phyloP scores from a whole-genome alignment of 2,329 filamentous ascomycete species.

The Juglanconis sp. region DNA sequence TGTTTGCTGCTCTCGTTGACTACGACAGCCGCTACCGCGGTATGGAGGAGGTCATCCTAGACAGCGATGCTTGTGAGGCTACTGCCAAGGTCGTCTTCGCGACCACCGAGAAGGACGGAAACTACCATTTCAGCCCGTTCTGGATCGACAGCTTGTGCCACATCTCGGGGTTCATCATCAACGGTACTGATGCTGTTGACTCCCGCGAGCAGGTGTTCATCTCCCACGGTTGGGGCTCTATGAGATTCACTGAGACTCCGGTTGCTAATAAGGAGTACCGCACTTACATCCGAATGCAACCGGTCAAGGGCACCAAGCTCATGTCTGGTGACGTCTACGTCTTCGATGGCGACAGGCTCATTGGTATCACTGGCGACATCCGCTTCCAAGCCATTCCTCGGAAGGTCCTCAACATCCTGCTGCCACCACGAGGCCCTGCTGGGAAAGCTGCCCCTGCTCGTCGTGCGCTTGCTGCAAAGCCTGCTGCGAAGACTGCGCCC shows the following conservation, averaged over 20 bases:
- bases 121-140: conserved; percentile 54
- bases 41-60: conserved; percentile 57
- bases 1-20: conserved; percentile 55
- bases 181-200: conserved; percentile 54
- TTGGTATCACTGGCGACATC: conserved; percentile 51
- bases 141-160: conserved; percentile 59
- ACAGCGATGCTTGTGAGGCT: conserved; percentile 42
- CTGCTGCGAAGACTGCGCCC: conserved; percentile 24
- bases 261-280: conserved; percentile 46
- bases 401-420: conserved; percentile 62
- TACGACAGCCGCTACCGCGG: conserved; percentile 53
- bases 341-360: conserved; percentile 49
- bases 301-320: conserved; percentile 47
- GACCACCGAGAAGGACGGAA: conserved; percentile 44
- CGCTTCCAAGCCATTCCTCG: conserved; percentile 67
- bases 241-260: conserved; percentile 48
- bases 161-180: conserved; percentile 60
- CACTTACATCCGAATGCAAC: conserved; percentile 58
- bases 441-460: conserved; percentile 29
- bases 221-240: conserved; percentile 56
- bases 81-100: conserved; percentile 44
- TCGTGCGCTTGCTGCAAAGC: conserved; percentile 30
- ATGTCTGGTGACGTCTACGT: conserved; percentile 53
- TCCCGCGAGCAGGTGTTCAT: conserved; percentile 55
- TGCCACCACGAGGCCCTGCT: conserved; percentile 55